A percentile compares a stretch with the other conserved stretches of the same genome.
phyloP scores from a whole-genome alignment of 2,329 filamentous ascomycete genomes.

The Pestalotiopsis sp. region DNA sequence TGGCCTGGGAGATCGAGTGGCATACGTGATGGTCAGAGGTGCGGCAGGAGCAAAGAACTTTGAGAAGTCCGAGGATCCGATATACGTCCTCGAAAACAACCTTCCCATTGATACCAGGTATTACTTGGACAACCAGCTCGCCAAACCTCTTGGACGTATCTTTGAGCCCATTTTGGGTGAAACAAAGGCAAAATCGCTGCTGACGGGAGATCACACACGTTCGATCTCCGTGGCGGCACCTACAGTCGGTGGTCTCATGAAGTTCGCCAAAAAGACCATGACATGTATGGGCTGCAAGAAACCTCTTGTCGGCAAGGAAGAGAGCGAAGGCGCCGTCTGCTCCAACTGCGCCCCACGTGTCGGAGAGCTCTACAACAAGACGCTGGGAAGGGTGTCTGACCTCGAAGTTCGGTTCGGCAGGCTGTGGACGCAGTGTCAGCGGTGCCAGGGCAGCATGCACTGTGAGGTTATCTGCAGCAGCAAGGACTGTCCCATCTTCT shows the following conservation, averaged over 20 bases:
- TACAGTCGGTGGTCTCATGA: slow-evolving; percentile 92
- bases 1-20: slow-evolving; percentile 89
- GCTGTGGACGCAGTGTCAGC: slow-evolving; percentile 97
- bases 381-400: slow-evolving; percentile 84
- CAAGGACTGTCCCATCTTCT: slow-evolving; percentile 98
- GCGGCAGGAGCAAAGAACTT: slow-evolving; percentile 90
- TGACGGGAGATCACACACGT: slow-evolving; percentile 94
- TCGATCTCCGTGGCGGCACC: slow-evolving; percentile 91
- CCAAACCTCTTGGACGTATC: slow-evolving; percentile 91
- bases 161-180: slow-evolving; percentile 98
- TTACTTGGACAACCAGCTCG: slow-evolving; percentile 97
- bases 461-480: slow-evolving; percentile 97
- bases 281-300: slow-evolving; percentile 99
- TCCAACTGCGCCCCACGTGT: slow-evolving; percentile 81
- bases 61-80: slow-evolving; percentile 94
- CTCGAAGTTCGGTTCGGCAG: slow-evolving; percentile 90
- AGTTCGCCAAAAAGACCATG: slow-evolving; percentile 95
- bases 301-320: slow-evolving; percentile 77
- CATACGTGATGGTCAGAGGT: slow-evolving; percentile 97
- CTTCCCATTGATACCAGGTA: slow-evolving; percentile 97
- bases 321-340: slow-evolving; percentile 85
- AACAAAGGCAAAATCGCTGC: slow-evolving; percentile 81
- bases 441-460: slow-evolving; percentile 97
- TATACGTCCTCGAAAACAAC: slow-evolving; percentile 96
- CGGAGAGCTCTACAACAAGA: slow-evolving; percentile 92